Percentiles rank a stretch among this genome's conserved stretches.
These are phyloP conservation scores for Fragosphaeria purpurea DNA, from an alignment of 2,329 filamentous ascomycete genomes.

Conservation along the genomic window DNA sequence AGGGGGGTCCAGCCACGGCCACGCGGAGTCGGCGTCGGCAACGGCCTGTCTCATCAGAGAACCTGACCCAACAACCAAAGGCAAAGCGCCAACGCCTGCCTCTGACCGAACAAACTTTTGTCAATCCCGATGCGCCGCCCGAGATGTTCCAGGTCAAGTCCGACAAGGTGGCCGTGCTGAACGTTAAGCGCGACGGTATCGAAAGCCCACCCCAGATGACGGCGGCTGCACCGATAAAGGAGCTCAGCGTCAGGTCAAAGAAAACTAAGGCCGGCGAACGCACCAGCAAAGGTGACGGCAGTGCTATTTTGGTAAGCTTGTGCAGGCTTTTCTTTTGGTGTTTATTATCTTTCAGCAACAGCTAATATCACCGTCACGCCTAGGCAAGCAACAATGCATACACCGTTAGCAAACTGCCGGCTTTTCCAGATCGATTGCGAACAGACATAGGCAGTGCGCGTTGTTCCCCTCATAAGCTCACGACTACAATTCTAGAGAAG, in stretches of 20 bases:
- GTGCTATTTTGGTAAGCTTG: conserved; percentile 47
- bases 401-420: conserved; percentile 72
- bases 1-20: conserved; percentile 43
- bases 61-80: conserved; percentile 47
- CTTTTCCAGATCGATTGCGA: conserved; percentile 68
- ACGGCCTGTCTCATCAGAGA: conserved; percentile 47
- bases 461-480: neutral
- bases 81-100: conserved; percentile 53
- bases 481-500: no score
- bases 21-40: conserved; percentile 53
- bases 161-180: conserved; percentile 37
- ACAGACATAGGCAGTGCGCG: conserved; percentile 53
- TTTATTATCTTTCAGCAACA: neutral
- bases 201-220: conserved; percentile 23
- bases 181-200: conserved; percentile 35
- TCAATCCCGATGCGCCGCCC: conserved; percentile 37
- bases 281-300: conserved; percentile 56
- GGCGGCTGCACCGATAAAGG: conserved; percentile 33
- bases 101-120: conserved; percentile 46
- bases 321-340: neutral
- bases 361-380: neutral
- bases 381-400: conserved; percentile 80
- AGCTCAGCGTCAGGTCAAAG: conserved; percentile 51
- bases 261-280: conserved; percentile 55
- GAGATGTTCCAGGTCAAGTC: conserved; percentile 49